Percentiles rank a stretch among this genome's conserved stretches.
These are phyloP conservation scores for Oryza australiensis DNA, from an alignment of 176 grass and related monocot genomes.

Conservation along the genomic window DNA sequence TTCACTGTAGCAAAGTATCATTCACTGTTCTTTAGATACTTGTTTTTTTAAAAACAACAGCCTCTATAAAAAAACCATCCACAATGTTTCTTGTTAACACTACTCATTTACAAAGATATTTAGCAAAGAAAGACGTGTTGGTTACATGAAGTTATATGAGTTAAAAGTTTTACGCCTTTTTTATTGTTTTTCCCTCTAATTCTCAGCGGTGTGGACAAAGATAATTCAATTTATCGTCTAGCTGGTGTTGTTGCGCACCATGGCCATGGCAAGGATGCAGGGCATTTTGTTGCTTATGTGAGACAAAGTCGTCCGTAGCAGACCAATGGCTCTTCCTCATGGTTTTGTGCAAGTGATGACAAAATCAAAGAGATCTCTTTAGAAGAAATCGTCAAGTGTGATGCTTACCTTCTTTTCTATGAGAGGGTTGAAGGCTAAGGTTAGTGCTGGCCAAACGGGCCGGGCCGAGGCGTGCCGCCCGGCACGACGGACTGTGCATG, in stretches of 20 bases:
- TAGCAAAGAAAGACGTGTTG: neutral
- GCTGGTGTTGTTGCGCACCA: slow-evolving; percentile 51
- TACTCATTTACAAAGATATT: neutral
- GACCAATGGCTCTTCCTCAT: slow-evolving; percentile 25
- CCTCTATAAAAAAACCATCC: neutral
- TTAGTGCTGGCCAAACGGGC: too few species aligned
- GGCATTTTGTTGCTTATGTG: slow-evolving; percentile 70
- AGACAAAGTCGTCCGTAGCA: slow-evolving; percentile 18
- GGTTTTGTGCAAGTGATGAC: slow-evolving; percentile 61
- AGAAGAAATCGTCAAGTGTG: slow-evolving; percentile 51
- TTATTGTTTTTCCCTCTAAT: neutral
- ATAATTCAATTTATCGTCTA: slow-evolving; percentile 34
- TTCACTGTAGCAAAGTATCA: neutral
- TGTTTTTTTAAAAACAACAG: too few species aligned
- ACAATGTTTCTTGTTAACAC: slow-evolving; percentile 16
- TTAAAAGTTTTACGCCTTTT: neutral
- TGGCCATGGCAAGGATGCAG: neutral
- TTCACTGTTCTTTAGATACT: neutral
- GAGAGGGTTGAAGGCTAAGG: slow-evolving; percentile 53
- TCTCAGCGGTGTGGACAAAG: slow-evolving; percentile 37
- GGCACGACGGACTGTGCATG: too few species aligned
- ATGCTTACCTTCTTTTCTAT: slow-evolving; percentile 87
- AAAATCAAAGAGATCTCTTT: slow-evolving; percentile 51
- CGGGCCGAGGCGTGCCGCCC: too few species aligned
- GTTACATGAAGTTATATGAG: neutral